These are phyloP conservation scores for Porodaedalea pini DNA, from an alignment of 1,284 basidiomycete genomes.

Conservation along the genomic window DNA sequence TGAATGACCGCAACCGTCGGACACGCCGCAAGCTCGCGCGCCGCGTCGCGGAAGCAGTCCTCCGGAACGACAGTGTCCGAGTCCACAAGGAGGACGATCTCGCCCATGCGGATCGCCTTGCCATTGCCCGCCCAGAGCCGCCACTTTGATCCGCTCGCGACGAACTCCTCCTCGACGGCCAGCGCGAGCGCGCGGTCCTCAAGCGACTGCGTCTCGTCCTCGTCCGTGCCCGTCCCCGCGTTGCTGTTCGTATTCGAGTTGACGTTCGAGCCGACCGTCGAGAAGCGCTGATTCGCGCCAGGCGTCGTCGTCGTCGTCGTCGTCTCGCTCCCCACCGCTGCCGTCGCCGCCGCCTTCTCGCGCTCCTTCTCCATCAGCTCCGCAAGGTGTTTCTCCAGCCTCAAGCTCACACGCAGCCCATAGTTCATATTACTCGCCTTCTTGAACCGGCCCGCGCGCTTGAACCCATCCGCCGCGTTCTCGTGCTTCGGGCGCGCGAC, in stretches of 20 bases:
- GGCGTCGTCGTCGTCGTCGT: conserved; percentile 30
- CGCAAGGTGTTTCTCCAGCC: conserved; percentile 74
- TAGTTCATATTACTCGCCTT: conserved; percentile 92
- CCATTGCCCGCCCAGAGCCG: conserved; percentile 65
- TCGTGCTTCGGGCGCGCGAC: conserved; percentile 75
- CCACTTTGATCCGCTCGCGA: conserved; percentile 50
- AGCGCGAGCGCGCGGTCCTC: conserved; percentile 62
- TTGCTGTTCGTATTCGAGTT: no score
- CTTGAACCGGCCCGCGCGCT: conserved; percentile 83
- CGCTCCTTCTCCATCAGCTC: conserved; percentile 37
- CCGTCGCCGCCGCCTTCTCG: conserved; percentile 30
- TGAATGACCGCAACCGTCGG: conserved; percentile 83
- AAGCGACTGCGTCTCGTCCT: conserved; percentile 33
- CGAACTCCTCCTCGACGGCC: conserved; percentile 64
- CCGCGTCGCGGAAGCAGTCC: conserved; percentile 83
- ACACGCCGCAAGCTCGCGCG: conserved; percentile 70
- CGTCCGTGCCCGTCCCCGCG: background rate
- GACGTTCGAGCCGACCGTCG: no score
- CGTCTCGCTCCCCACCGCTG: conserved; percentile 39
- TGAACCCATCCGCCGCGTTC: conserved; percentile 55
- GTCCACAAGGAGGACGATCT: conserved; percentile 70
- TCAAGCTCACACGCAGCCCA: conserved; percentile 66
- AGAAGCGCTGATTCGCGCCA: no score
- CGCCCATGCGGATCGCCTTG: conserved; percentile 54
- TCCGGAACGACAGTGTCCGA: conserved; percentile 82